Percentiles rank a stretch among this genome's conserved stretches.
These are phyloP conservation scores for Sphagnum contortum DNA, from an alignment of 225 moss, liverwort and hornwort species.

Conservation along the genomic window DNA sequence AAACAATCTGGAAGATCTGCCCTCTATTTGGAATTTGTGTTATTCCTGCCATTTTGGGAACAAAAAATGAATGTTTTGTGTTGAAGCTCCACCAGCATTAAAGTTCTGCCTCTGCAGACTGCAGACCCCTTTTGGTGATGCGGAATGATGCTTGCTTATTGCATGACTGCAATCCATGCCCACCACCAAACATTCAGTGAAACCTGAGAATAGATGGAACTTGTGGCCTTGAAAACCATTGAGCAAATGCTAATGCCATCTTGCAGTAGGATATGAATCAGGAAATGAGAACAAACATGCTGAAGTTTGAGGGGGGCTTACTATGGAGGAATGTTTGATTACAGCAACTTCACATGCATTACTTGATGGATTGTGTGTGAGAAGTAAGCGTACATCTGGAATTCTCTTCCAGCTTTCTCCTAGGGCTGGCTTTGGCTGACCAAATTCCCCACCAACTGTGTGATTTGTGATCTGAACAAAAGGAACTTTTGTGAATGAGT, in stretches of 20 bases:
- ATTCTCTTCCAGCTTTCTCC: conserved; percentile 92
- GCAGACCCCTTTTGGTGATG: conserved; percentile 53
- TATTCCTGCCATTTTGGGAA: no score
- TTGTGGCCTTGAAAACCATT: neutral
- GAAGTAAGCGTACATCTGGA: conserved; percentile 72
- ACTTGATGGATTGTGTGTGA: conserved; percentile 46
- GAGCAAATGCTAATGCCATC: neutral
- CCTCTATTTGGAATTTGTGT: no score
- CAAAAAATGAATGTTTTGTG: no score
- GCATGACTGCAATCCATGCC: conserved; percentile 44
- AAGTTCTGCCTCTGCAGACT: conserved; percentile 4
- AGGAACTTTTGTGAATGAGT: neutral
- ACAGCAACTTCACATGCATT: conserved; percentile 53
- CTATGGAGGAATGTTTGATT: conserved; percentile 67
- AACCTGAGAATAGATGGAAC: neutral
- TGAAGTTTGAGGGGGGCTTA: conserved; percentile 12
- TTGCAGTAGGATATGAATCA: no score
- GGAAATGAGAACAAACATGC: neutral
- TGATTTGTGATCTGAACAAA: conserved; percentile 76
- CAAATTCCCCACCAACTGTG: conserved; percentile 76
- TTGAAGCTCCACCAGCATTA: no score
- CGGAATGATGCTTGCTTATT: conserved; percentile 43
- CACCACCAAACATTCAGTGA: conserved; percentile 1
- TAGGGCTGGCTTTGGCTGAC: conserved; percentile 78
- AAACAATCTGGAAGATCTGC: no score